Evolutionary conservation across 1,139 yeast species (phyloP).

Genomic region (Pichia sp.): DNA sequence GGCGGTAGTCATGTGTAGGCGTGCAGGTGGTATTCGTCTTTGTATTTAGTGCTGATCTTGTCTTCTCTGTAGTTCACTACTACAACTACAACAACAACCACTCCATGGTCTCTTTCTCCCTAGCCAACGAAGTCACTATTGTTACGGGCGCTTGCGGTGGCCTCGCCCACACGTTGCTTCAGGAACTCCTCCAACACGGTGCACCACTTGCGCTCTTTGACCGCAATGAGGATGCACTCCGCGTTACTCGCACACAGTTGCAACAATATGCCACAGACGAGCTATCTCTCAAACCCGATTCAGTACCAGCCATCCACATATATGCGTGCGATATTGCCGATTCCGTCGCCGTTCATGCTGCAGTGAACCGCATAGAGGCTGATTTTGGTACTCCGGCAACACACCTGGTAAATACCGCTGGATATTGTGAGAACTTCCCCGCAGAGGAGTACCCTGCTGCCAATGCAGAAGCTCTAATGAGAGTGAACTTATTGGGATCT

Average conservation of each 20-base stretch:
- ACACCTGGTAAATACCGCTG: constrained; percentile 69
- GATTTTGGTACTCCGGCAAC: constrained; percentile 59
- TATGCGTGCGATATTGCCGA: constrained; percentile 78
- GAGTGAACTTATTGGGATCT: constrained; percentile 72
- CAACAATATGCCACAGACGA: constrained; percentile 24
- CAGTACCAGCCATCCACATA: constrained; percentile 41
- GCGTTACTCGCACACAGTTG: constrained; percentile 58
- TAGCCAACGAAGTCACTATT: constrained; percentile 50
- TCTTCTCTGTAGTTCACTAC: too few relatives aligned
- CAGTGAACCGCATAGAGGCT: constrained; percentile 42
- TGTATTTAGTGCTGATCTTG: too few relatives aligned
- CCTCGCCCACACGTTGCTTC: constrained; percentile 55
- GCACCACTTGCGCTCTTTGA: constrained; percentile 75
- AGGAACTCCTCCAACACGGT: constrained; percentile 61
- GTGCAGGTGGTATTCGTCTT: too few relatives aligned
- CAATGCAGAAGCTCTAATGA: constrained; percentile 61
- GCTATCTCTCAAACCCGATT: constrained; percentile 38
- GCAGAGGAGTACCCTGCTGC: constrained; percentile 72
- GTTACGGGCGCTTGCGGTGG: constrained; percentile 86
- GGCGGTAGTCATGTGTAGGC: too few relatives aligned
- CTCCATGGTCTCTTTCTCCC: not conserved
- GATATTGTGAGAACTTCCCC: constrained; percentile 74
- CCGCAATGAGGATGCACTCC: constrained; percentile 49
- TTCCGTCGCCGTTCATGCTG: constrained; percentile 50
- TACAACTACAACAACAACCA: not conserved